These are phyloP conservation scores for Termitomyces sp. DNA, from an alignment of 768 basidiomycete species.

Conservation along the genomic window DNA sequence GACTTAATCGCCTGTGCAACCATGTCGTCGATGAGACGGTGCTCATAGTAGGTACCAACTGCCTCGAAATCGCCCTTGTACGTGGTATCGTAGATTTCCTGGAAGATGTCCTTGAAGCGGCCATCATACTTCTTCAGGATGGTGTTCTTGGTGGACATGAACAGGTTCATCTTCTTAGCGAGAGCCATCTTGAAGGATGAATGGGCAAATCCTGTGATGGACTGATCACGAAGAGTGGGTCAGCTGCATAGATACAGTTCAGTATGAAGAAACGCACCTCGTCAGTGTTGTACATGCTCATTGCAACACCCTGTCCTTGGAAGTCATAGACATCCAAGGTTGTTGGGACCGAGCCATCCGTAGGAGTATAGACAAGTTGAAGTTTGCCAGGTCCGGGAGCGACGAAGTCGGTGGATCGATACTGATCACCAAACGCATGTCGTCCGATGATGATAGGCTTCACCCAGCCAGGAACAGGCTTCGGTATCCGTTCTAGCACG, in stretches of 20 bases:
- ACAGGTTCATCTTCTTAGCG: constrained; percentile 77
- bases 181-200: constrained; percentile 97
- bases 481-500: constrained; percentile 85
- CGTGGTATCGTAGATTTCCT: constrained; percentile 84
- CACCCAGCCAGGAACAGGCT: constrained; percentile 93
- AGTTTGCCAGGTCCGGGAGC: constrained; percentile 92
- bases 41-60: constrained; percentile 85
- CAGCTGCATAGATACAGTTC: neutral
- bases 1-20: constrained; percentile 98
- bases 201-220: constrained; percentile 94
- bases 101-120: constrained; percentile 99
- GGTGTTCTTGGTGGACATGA: constrained; percentile 98
- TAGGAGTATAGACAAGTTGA: constrained; percentile 86
- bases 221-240: constrained; percentile 37
- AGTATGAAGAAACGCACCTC: constrained; percentile 47
- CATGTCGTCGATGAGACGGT: constrained; percentile 97
- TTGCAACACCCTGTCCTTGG: constrained; percentile 86
- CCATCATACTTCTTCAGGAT: constrained; percentile 98
- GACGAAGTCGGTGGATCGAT: constrained; percentile 91
- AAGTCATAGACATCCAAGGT: constrained; percentile 90
- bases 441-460: constrained; percentile 96
- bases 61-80: constrained; percentile 73
- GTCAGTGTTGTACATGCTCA: constrained; percentile 99
- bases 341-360: constrained; percentile 64
- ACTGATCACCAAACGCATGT: constrained; percentile 98